Base-by-base conservation (phyloP, 495 filamentous ascomycete genomes). In the Cryomyces minteri region DNA sequence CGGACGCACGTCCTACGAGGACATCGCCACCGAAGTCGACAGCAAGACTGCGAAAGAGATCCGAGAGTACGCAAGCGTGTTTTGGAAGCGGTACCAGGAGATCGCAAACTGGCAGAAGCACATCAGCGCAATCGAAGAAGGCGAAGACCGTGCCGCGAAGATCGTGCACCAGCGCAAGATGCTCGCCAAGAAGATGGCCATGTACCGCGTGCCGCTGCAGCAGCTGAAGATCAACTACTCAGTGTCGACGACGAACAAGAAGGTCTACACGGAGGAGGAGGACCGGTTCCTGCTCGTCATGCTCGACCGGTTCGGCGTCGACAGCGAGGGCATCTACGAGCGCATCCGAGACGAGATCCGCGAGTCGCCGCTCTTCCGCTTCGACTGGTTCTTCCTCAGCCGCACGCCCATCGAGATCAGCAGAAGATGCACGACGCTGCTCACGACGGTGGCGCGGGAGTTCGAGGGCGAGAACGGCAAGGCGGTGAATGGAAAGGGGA, bases 161-260 rank as follows among this genome's bases (percentile, higher is more conserved):
- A 80, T 85, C 50, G 80, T 84, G 49, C 84, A 94, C 57, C 88
- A 96, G 59, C 78, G 85, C 44, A 86, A 88, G 67, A 83, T 99
- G 80, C 72, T 99, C 34, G 72, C 77, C 42, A 88, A 84, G 71
- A 99, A 99, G 72, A 78, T 99, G 70, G 70, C 77, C 50, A 84
- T 88, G 72, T 96, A 94, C 59, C 84, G 88, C 5, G 88, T 95
- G 39, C 92, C 92, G 31, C 72, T 99, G 4, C 88, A 96, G 62
- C 92, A 99, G 62, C 73, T 99, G 46, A 94, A 93, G 69, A 84
- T 99, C 66, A 94, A 90, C 65, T 99, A 99, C 61, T 90, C 86
- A 0, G 90, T 99, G 18, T 93, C 86, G 3, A 99, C 92, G 4
- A 99, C 92, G 41, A 99, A 99, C 67, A 99, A 99, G 70, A 96